Conservation (phyloP, 2,329 filamentous ascomycete genomes). For the Ophiosphaerella korrae region DNA sequence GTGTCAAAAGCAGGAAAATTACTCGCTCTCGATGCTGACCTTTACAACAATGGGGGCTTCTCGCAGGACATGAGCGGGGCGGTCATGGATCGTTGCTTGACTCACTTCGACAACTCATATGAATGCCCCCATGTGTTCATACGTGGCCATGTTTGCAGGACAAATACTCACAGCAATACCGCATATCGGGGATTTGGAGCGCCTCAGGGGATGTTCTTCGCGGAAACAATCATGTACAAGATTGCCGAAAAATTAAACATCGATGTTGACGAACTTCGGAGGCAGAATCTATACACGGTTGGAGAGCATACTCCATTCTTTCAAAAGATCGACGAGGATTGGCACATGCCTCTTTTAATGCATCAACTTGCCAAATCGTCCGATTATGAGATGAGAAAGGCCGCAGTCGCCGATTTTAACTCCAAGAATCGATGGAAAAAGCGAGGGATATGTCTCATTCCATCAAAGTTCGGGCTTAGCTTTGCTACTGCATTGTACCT, state of each 20-base stretch:
- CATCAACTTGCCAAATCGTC: constrained; percentile 78
- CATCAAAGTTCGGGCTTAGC: constrained; percentile 95
- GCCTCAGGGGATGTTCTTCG: constrained; percentile 92
- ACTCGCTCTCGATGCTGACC: constrained; percentile 84
- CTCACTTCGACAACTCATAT: constrained; percentile 88
- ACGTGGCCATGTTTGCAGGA: constrained; percentile 85
- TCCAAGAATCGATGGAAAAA: constrained; percentile 87
- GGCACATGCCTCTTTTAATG: constrained; percentile 92
- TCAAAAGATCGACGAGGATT: constrained; percentile 78
- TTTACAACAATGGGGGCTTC: constrained; percentile 91
- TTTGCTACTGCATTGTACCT: constrained; percentile 88
- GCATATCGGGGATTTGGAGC: constrained; percentile 95
- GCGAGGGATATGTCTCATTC: constrained; percentile 80
- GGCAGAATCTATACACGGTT: constrained; percentile 82
- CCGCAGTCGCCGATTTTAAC: constrained; percentile 79
- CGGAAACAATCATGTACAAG: constrained; percentile 85
- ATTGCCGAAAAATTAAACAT: constrained; percentile 87
- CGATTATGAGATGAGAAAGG: constrained; percentile 70
- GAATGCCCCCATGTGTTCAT: constrained; percentile 82
- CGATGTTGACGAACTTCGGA: constrained; percentile 76
- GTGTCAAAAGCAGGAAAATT: constrained; percentile 90
- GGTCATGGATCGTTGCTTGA: constrained; percentile 82
- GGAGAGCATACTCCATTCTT: constrained; percentile 86
- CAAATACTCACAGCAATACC: constrained; percentile 95
- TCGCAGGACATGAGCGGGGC: constrained; percentile 70